Evolutionary conservation across 352 stramenopile genomes (phyloP), one percentile per base, ranked within the genome.

Genomic region (Globisporangium radiosum): DNA sequence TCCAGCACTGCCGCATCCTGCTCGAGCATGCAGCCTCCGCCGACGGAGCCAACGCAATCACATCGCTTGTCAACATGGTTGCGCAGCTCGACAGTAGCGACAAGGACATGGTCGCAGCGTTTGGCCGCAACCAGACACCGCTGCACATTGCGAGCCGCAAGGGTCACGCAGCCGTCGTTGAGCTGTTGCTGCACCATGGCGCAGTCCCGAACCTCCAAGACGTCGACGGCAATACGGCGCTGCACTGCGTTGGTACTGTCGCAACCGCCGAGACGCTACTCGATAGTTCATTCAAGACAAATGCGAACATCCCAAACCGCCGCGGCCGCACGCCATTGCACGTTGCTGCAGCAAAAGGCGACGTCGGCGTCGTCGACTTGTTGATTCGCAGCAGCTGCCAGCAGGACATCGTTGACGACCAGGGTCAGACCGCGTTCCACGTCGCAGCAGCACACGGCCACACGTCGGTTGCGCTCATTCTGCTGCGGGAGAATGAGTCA

Each of bases 341-440:
- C 42, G 70, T 92, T 61, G 83, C 82, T 43, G 79, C 85, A 3
- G 71, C 75, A 1, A 77, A 67, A 17, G 85, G 85, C 49, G 72
- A 89, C 47, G 81, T 92, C n/a, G 80, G 74, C n/a, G 70, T 92
- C 13, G 83, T 94, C 10, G 75, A 86, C 52, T 73, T 89, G 52
- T 67, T 94, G 8, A 77, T 92, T 17, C 79, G 71, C 11, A 72
- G 90, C 62, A 76, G 76, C 45, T 81, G 81, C 4, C 72, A 93
- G 40, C 79, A 88, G 59, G 75, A 87, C 47, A 78, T 85, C 53
- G 58, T 93, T 2, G 85, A 94, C 55, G 85, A 94, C 47, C 81
- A 94, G 73, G 85, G 85, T 1, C 85, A 94, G 53, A 92, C 71
- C 9, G 81, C 85, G 5, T 93, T 94, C 58, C 81, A 93, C 48